phyloP scores from a whole-genome alignment of 345 rosid genomes.

The Mallotus nudiflorus region DNA sequence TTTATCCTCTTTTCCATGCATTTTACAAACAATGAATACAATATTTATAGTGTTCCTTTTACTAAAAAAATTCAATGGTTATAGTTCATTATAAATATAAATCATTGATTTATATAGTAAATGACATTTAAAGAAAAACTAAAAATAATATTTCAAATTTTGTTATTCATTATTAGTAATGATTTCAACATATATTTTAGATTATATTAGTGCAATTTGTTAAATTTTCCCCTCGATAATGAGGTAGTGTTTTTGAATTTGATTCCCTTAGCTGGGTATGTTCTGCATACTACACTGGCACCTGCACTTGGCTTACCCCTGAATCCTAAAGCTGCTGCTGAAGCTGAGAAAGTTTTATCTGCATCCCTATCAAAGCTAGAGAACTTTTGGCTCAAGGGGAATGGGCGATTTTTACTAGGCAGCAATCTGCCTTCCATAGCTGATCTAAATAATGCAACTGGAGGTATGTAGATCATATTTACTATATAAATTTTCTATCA shows the following conservation, averaged over 20 bases:
- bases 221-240: background rate
- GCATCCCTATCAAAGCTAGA: slow-evolving; percentile 60
- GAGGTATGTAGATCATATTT: slow-evolving; percentile 44
- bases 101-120: too few relatives aligned
- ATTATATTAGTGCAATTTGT: background rate
- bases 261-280: slow-evolving; percentile 49
- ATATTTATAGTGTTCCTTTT: too few relatives aligned
- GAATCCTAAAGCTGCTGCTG: slow-evolving; percentile 64
- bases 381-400: slow-evolving; percentile 76
- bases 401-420: slow-evolving; percentile 63
- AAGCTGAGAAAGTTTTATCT: slow-evolving; percentile 53
- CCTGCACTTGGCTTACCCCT: slow-evolving; percentile 54
- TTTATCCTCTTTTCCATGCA: too few relatives aligned
- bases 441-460: slow-evolving; percentile 75
- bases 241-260: slow-evolving; percentile 14
- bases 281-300: slow-evolving; percentile 45
- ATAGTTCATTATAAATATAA: too few relatives aligned
- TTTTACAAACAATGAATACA: too few relatives aligned
- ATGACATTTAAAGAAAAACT: too few relatives aligned
- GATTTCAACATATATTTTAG: too few relatives aligned
- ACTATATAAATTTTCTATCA: too few relatives aligned
- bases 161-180: too few relatives aligned
- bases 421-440: slow-evolving; percentile 82
- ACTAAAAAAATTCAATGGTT: too few relatives aligned
- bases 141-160: too few relatives aligned